Percentiles rank a stretch among this genome's conserved stretches.
These are phyloP conservation scores for Boletus fagicola DNA, from an alignment of 768 basidiomycete genomes.

Conservation along the genomic window DNA sequence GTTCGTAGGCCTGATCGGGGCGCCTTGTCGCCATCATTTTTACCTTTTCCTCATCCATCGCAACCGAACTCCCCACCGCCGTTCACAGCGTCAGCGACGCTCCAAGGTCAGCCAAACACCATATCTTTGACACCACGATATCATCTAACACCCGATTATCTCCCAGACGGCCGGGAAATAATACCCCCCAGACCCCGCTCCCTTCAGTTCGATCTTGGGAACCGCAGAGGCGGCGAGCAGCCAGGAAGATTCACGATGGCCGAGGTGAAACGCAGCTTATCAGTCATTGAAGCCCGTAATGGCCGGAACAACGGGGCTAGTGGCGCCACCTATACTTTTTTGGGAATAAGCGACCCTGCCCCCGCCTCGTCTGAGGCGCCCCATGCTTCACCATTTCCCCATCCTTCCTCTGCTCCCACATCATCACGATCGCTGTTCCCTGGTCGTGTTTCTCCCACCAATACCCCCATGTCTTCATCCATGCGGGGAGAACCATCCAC, in stretches of 20 bases:
- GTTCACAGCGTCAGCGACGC: constrained; percentile 26
- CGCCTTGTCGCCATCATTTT: constrained; percentile 25
- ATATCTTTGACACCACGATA: background rate
- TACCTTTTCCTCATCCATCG: constrained; percentile 31
- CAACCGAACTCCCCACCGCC: constrained; percentile 21
- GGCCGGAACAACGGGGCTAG: constrained; percentile 13
- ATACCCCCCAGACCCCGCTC: constrained; percentile 19
- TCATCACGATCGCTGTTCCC: constrained; percentile 18
- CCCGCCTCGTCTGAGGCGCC: constrained; percentile 8
- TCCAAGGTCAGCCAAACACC: constrained; percentile 16
- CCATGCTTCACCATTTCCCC: constrained; percentile 6
- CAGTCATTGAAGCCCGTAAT: constrained; percentile 23
- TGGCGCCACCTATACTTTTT: constrained; percentile 18
- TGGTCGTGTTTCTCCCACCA: constrained; percentile 9
- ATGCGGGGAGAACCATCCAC: constrained; percentile 30
- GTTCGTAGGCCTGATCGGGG: constrained; percentile 16
- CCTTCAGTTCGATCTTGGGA: constrained; percentile 20
- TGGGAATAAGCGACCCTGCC: constrained; percentile 19
- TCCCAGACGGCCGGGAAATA: constrained; percentile 19
- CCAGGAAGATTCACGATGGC: constrained; percentile 12
- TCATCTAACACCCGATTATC: background rate
- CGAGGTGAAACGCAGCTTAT: constrained; percentile 28
- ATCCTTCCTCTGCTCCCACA: constrained; percentile 20
- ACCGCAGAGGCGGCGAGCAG: constrained; percentile 15
- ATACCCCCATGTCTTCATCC: constrained; percentile 14